A percentile compares a stretch with the other conserved stretches of the same genome.
Evolutionary conservation across 768 basidiomycete species (phyloP).

Genomic region (Porphyrellus cyaneotinctus): DNA sequence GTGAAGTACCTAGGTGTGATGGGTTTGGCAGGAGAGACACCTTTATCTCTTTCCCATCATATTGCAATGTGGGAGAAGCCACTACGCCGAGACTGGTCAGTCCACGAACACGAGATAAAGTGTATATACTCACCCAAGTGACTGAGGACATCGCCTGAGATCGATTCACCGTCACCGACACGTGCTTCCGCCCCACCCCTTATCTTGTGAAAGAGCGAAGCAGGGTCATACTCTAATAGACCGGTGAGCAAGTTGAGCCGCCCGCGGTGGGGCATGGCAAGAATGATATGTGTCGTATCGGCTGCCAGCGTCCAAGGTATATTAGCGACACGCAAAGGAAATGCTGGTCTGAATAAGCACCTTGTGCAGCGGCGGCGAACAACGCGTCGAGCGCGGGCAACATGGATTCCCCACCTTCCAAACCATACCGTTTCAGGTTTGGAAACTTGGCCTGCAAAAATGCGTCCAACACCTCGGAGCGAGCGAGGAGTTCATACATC

Average conservation of each 20-base stretch:
- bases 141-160: slow-evolving; percentile 82
- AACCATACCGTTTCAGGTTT: slow-evolving; percentile 80
- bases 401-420: slow-evolving; percentile 95
- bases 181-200: slow-evolving; percentile 66
- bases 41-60: slow-evolving; percentile 50
- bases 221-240: slow-evolving; percentile 61
- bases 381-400: slow-evolving; percentile 79
- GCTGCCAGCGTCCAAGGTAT: slow-evolving; percentile 33
- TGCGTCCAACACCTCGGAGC: slow-evolving; percentile 78
- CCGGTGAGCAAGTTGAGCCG: slow-evolving; percentile 82
- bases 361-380: slow-evolving; percentile 61
- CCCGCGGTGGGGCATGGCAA: slow-evolving; percentile 88
- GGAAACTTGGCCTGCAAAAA: slow-evolving; percentile 89
- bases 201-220: slow-evolving; percentile 81
- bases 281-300: slow-evolving; percentile 65
- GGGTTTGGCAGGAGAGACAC: slow-evolving; percentile 80
- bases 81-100: slow-evolving; percentile 34
- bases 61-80: slow-evolving; percentile 59
- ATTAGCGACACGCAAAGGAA: background rate
- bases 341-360: slow-evolving; percentile 30
- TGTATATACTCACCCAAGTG: slow-evolving; percentile 56
- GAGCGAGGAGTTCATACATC: slow-evolving; percentile 64
- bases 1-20: slow-evolving; percentile 57
- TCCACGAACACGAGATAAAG: background rate
- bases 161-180: slow-evolving; percentile 60